These are phyloP conservation scores for Medicago lupulina DNA, from an alignment of 306 rosid genomes.

Conservation along the genomic window DNA sequence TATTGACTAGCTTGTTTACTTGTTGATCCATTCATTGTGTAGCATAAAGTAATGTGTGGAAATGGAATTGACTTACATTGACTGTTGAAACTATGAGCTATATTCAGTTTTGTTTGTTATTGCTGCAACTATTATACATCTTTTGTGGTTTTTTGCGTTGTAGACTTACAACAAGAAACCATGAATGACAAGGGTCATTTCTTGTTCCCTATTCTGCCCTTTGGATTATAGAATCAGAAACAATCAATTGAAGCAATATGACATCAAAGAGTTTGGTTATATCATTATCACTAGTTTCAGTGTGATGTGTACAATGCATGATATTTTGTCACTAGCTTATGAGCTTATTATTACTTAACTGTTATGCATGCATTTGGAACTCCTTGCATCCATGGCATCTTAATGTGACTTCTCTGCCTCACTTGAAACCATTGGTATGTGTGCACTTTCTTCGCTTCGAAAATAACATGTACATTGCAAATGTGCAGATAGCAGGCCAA, in stretches of 20 bases:
- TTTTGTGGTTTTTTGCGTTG: not conserved
- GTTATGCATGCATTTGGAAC: not conserved
- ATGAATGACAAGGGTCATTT: not conserved
- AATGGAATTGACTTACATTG: slow-evolving; percentile 15
- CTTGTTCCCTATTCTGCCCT: not conserved
- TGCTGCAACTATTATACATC: not conserved
- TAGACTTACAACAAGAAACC: slow-evolving; percentile 11
- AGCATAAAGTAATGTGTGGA: slow-evolving; percentile 6
- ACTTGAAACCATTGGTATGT: slow-evolving; percentile 4
- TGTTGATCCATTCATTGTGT: slow-evolving; percentile 27
- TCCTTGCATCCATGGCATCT: not conserved
- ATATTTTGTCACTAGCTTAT: slow-evolving; percentile 13
- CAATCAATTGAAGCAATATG: slow-evolving; percentile 12
- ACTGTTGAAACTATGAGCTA: slow-evolving; percentile 28
- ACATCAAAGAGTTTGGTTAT: slow-evolving; percentile 28
- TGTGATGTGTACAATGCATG: slow-evolving; percentile 8
- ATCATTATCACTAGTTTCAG: not conserved
- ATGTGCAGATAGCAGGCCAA: slow-evolving; percentile 84
- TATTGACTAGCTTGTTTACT: slow-evolving; percentile 11
- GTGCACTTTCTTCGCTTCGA: slow-evolving; percentile 27
- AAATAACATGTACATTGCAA: slow-evolving; percentile 32
- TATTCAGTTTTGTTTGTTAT: not conserved
- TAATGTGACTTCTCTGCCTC: not conserved
- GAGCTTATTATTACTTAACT: slow-evolving; percentile 3
- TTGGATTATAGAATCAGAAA: not conserved